Conservation (phyloP, 768 basidiomycete species). For the Termitomyces sp. region DNA sequence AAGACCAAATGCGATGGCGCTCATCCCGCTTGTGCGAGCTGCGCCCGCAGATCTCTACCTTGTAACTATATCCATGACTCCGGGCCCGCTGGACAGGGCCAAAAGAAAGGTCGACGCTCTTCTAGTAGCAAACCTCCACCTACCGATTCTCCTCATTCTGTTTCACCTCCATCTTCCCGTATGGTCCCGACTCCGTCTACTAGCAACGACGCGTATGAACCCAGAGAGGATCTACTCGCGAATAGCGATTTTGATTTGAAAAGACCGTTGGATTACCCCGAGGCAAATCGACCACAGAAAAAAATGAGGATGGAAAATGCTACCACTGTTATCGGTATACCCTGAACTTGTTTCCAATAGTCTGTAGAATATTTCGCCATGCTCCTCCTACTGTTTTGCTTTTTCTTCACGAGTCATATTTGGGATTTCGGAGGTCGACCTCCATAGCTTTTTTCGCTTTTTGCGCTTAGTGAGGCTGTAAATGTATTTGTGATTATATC, state of each 20-base stretch:
- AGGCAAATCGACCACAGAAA: slow-evolving; percentile 50
- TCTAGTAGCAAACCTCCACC: slow-evolving; percentile 44
- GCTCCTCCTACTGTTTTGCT: slow-evolving; percentile 24
- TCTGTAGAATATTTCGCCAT: slow-evolving; percentile 31
- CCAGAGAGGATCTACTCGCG: slow-evolving; percentile 34
- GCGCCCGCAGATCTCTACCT: slow-evolving; percentile 65
- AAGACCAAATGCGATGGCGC: slow-evolving; percentile 87
- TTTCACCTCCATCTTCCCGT: slow-evolving; percentile 53
- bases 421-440: slow-evolving; percentile 14
- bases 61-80: slow-evolving; percentile 80
- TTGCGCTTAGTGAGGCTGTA: slow-evolving; percentile 18
- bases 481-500: slow-evolving; percentile 23
- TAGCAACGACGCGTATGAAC: slow-evolving; percentile 29
- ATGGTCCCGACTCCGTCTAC: slow-evolving; percentile 45
- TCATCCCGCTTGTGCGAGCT: slow-evolving; percentile 82
- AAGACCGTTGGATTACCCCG: slow-evolving; percentile 50
- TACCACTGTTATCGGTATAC: slow-evolving; percentile 41
- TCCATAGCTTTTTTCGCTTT: slow-evolving; percentile 12
- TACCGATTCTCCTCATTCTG: slow-evolving; percentile 36
- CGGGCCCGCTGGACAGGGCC: slow-evolving; percentile 24
- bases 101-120: slow-evolving; percentile 47
- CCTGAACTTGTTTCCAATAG: slow-evolving; percentile 34
- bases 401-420: slow-evolving; percentile 14
- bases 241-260: slow-evolving; percentile 54
- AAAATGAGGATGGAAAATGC: slow-evolving; percentile 65